phyloP scores from a whole-genome alignment of 192 early-diverging fungal genomes.

The Umbelopsis isabellina region DNA sequence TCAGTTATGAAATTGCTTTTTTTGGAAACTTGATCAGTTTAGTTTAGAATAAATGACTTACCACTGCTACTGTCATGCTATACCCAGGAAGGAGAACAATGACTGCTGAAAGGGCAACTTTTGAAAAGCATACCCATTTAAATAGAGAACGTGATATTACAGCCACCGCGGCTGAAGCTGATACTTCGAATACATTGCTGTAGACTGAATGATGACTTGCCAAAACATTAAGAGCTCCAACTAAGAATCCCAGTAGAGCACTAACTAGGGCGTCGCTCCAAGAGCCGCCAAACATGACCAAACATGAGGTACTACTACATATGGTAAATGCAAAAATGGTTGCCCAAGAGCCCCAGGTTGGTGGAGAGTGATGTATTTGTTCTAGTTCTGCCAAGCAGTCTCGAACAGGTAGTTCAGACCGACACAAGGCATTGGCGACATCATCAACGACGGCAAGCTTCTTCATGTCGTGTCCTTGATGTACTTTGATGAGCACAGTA shows the following conservation, averaged over 20 bases:
- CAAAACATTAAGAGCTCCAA: slow-evolving; percentile 61
- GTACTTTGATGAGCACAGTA: slow-evolving; percentile 64
- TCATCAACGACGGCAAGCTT: slow-evolving; percentile 66
- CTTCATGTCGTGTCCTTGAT: slow-evolving; percentile 71
- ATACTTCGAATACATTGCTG: slow-evolving; percentile 66
- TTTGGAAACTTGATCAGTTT: neutral
- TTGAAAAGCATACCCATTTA: slow-evolving; percentile 35
- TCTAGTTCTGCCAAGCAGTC: slow-evolving; percentile 58
- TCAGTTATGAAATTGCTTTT: neutral
- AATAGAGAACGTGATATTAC: slow-evolving; percentile 33
- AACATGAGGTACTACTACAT: slow-evolving; percentile 57
- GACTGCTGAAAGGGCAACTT: slow-evolving; percentile 39
- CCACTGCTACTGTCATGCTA: slow-evolving; percentile 76
- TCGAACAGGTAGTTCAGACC: slow-evolving; percentile 52
- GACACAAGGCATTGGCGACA: slow-evolving; percentile 56
- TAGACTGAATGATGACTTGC: slow-evolving; percentile 64
- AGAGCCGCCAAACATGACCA: slow-evolving; percentile 62
- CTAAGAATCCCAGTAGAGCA: slow-evolving; percentile 56
- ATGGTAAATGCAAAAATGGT: slow-evolving; percentile 51
- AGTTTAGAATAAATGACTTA: slow-evolving; percentile 23
- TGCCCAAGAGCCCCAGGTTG: slow-evolving; percentile 58
- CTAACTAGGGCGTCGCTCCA: slow-evolving; percentile 58
- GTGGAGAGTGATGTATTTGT: slow-evolving; percentile 58
- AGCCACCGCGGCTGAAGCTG: slow-evolving; percentile 37
- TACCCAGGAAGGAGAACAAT: slow-evolving; percentile 77